Conservation (phyloP, 495 filamentous ascomycete genomes). For the Copromyces sp. region DNA sequence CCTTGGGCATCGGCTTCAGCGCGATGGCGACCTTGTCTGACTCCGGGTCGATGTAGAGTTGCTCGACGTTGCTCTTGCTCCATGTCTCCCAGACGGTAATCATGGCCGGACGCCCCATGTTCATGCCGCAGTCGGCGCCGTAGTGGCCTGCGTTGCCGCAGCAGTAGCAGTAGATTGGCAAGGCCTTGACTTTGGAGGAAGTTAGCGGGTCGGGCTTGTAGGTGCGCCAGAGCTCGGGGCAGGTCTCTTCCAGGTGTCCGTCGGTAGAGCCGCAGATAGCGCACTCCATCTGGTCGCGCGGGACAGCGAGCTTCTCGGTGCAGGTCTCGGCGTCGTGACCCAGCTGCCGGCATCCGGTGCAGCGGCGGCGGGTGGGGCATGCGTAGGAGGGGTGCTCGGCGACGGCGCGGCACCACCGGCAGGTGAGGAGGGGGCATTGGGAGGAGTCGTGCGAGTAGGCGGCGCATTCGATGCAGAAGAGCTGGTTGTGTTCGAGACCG, state of each 20-base stretch:
- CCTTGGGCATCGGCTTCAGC: slow-evolving; percentile 3
- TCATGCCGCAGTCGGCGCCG: slow-evolving; percentile 24
- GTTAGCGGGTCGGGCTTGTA: slow-evolving; percentile 14
- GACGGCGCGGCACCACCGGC: slow-evolving; percentile 24
- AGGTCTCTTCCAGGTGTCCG: slow-evolving; percentile 21
- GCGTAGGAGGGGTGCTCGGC: slow-evolving; percentile 20
- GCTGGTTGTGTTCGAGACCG: slow-evolving; percentile 16
- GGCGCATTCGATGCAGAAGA: slow-evolving; percentile 31
- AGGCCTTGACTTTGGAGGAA: slow-evolving; percentile 24
- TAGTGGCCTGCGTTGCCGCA: slow-evolving; percentile 33
- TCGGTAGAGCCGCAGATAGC: slow-evolving; percentile 23
- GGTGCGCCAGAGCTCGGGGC: slow-evolving; percentile 29
- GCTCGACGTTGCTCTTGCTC: slow-evolving; percentile 22
- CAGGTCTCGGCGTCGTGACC: slow-evolving; percentile 25
- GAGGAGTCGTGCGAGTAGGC: slow-evolving; percentile 21
- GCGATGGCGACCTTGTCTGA: slow-evolving; percentile 22
- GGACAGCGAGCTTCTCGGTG: slow-evolving; percentile 24
- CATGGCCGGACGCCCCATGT: neutral
- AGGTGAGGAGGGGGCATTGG: slow-evolving; percentile 23
- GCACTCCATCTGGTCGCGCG: slow-evolving; percentile 25
- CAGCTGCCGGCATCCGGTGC: slow-evolving; percentile 29
- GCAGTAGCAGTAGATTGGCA: slow-evolving; percentile 32
- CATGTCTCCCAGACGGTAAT: slow-evolving; percentile 20
- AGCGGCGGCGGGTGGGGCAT: slow-evolving; percentile 29
- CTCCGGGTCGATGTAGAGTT: slow-evolving; percentile 25